Evolutionary conservation across 1,284 basidiomycete genomes (phyloP).

Genomic region (Gastroboletus turbinatus): DNA sequence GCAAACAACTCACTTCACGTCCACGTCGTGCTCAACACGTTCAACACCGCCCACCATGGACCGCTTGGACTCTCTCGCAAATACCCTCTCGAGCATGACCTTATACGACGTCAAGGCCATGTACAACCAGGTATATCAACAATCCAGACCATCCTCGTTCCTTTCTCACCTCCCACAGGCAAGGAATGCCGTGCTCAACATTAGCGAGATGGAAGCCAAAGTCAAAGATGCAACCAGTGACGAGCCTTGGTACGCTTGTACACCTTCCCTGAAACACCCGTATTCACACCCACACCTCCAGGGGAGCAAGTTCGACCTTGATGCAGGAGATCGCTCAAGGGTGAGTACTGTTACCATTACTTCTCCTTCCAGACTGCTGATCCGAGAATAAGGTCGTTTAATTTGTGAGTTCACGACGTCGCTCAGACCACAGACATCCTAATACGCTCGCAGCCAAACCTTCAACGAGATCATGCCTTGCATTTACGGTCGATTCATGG

Average conservation of each 20-base stretch:
- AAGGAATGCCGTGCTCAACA: conserved; percentile 89
- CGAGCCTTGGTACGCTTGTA: conserved; percentile 81
- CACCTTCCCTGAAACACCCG: neutral
- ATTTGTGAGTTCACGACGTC: conserved; percentile 66
- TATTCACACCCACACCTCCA: conserved; percentile 35
- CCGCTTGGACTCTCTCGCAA: conserved; percentile 65
- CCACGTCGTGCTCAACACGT: neutral
- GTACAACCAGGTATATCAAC: conserved; percentile 77
- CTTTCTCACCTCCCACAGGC: conserved; percentile 47
- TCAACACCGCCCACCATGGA: conserved; percentile 44
- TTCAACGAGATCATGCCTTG: conserved; percentile 99
- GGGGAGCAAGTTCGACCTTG: conserved; percentile 96
- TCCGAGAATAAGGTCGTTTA: conserved; percentile 68
- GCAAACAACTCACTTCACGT: neutral
- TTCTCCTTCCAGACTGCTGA: conserved; percentile 7
- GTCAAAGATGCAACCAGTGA: conserved; percentile 98
- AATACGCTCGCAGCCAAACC: conserved; percentile 66
- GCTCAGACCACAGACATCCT: conserved; percentile 4
- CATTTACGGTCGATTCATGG: conserved; percentile 94
- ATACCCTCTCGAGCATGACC: conserved; percentile 70
- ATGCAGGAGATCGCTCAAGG: conserved; percentile 99
- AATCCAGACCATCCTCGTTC: neutral
- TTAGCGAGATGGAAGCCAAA: conserved; percentile 97
- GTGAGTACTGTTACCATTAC: conserved; percentile 46
- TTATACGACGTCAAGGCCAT: conserved; percentile 93